Percentiles rank a stretch among this genome's conserved stretches.
phyloP scores from a whole-genome alignment of 1,284 basidiomycete genomes.

The Hortiboletus rubellus region DNA sequence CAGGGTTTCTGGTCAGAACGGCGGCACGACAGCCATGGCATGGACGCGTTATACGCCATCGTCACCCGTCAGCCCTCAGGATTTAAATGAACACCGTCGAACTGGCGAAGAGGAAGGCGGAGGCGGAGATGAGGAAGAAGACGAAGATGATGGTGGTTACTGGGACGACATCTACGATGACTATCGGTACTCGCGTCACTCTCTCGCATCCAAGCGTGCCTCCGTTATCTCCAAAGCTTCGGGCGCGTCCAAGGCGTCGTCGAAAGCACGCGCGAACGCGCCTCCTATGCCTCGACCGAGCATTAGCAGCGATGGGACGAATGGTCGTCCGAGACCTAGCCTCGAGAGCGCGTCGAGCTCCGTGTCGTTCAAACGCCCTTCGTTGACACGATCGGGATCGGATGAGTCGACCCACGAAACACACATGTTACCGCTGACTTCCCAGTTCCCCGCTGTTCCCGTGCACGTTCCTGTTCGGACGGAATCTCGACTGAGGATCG shows the following conservation, averaged over 20 bases:
- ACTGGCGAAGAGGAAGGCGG: conserved; percentile 8
- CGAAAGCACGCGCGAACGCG: conserved; percentile 22
- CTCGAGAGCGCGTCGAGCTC: conserved; percentile 26
- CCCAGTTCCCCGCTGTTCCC: conserved; percentile 36
- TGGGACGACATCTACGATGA: conserved; percentile 78
- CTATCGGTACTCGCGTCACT: conserved; percentile 69
- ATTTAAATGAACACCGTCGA: conserved; percentile 1
- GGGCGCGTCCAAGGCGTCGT: conserved; percentile 28
- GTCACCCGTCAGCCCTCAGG: conserved; percentile 17
- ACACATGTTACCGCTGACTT: conserved; percentile 23
- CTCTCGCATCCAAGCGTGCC: conserved; percentile 41
- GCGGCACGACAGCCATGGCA: conserved; percentile 14
- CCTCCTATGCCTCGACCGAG: conserved; percentile 29
- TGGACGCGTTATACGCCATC: conserved; percentile 34
- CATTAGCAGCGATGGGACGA: conserved; percentile 20
- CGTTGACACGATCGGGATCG: conserved; percentile 24
- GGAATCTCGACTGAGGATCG: conserved; percentile 33
- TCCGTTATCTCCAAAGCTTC: conserved; percentile 28
- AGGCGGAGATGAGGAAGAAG: conserved; percentile 19
- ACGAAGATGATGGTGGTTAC: conserved; percentile 42
- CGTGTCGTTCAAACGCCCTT: conserved; percentile 18
- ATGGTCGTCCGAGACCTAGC: conserved; percentile 22
- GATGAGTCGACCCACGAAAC: conserved; percentile 24
- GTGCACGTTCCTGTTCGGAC: conserved; percentile 32
- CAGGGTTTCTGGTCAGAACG: conserved; percentile 1